A percentile compares a stretch with the other conserved stretches of the same genome.
Conservation (phyloP, 2,329 filamentous ascomycete genomes). For the Daldinia eschscholtzii region DNA sequence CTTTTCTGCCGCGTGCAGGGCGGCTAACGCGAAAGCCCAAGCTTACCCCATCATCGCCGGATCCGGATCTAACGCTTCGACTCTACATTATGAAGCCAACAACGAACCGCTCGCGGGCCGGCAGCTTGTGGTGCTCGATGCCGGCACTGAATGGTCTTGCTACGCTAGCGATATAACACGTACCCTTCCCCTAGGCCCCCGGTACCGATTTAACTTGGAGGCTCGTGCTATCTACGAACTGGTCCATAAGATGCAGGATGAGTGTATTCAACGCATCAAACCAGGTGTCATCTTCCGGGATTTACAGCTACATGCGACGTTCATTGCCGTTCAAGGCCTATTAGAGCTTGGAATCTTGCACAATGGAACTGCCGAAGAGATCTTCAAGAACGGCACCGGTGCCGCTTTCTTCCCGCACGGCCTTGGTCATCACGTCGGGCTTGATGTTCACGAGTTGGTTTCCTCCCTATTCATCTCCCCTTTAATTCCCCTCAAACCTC, state of each 20-base stretch:
- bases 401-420: constrained; percentile 76
- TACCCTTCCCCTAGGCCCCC: constrained; percentile 77
- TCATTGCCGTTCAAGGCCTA: constrained; percentile 78
- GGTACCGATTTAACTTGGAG: constrained; percentile 70
- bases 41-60: constrained; percentile 93
- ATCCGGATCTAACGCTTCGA: constrained; percentile 83
- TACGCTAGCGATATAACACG: constrained; percentile 94
- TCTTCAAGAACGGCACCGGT: constrained; percentile 65
- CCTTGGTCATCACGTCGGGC: constrained; percentile 73
- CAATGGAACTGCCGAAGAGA: constrained; percentile 69
- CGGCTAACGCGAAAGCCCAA: constrained; percentile 79
- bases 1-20: constrained; percentile 79
- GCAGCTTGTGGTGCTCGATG: constrained; percentile 85
- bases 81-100: constrained; percentile 88
- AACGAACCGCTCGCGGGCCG: constrained; percentile 76
- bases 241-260: constrained; percentile 83
- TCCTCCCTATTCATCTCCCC: constrained; percentile 20
- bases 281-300: constrained; percentile 78
- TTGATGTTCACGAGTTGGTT: constrained; percentile 71
- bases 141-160: constrained; percentile 84
- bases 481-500: constrained; percentile 26
- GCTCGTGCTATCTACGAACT: constrained; percentile 80
- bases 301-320: constrained; percentile 79
- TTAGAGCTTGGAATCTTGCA: constrained; percentile 78
- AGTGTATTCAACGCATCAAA: constrained; percentile 76